A percentile compares a stretch with the other conserved stretches of the same genome.
These are phyloP conservation scores for Psilocybe mexicana DNA, from an alignment of 1,284 basidiomycete genomes.

Conservation along the genomic window DNA sequence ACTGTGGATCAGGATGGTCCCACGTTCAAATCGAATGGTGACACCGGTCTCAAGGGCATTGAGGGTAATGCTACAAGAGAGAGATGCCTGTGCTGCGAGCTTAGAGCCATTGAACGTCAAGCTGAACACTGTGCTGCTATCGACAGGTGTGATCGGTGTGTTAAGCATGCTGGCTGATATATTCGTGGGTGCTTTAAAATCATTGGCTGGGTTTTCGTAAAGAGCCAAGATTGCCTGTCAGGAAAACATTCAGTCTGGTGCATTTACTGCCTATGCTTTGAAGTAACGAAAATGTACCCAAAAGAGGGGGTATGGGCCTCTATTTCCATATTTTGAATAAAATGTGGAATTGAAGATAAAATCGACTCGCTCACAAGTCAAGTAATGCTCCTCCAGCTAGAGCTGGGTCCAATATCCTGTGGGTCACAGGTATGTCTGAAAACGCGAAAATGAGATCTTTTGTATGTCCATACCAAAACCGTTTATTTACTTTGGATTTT, in stretches of 20 bases:
- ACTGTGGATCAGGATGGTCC: conserved; percentile 59
- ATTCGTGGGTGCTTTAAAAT: conserved; percentile 51
- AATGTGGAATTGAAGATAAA: neutral
- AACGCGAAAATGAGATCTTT: neutral
- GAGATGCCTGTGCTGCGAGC: conserved; percentile 64
- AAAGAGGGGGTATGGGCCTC: conserved; percentile 81
- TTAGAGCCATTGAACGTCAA: conserved; percentile 63
- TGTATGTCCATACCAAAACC: neutral
- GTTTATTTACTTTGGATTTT: conserved; percentile 64
- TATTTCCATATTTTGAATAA: conserved; percentile 26
- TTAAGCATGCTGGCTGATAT: conserved; percentile 70
- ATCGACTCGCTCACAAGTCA: conserved; percentile 60
- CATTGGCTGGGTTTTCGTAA: conserved; percentile 79
- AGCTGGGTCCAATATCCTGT: conserved; percentile 79
- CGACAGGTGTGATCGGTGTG: conserved; percentile 76
- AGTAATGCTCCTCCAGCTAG: conserved; percentile 86
- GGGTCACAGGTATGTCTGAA: conserved; percentile 64
- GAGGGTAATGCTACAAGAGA: conserved; percentile 64
- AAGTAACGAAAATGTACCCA: conserved; percentile 54
- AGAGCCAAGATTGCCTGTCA: conserved; percentile 69
- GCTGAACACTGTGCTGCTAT: conserved; percentile 75
- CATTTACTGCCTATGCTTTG: neutral
- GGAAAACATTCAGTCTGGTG: neutral
- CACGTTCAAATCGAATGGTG: conserved; percentile 67
- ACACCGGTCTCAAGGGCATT: conserved; percentile 48